A percentile compares a stretch with the other conserved stretches of the same genome.
Conservation (phyloP, 2,329 filamentous ascomycete species). For the Aureobasidium lini region DNA sequence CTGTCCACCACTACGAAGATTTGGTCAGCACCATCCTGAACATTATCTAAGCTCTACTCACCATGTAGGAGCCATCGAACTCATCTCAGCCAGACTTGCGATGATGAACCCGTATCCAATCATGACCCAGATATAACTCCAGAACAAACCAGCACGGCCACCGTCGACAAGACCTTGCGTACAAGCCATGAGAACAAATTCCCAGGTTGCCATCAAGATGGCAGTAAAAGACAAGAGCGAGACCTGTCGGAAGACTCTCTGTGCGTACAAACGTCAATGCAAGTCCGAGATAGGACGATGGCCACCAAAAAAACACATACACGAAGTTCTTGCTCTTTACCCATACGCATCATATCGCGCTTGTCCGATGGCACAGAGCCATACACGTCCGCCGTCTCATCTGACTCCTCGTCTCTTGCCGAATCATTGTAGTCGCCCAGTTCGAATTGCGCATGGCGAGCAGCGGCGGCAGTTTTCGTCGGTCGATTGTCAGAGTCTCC, state of each 20-base stretch:
- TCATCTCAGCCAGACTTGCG: conserved; percentile 26
- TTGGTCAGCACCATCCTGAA: not conserved
- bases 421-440: not conserved
- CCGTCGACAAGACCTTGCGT: conserved; percentile 21
- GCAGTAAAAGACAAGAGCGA: conserved; percentile 45
- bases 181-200: conserved; percentile 35
- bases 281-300: too few relatives aligned
- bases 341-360: conserved; percentile 41
- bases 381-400: conserved; percentile 2
- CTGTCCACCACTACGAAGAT: conserved; percentile 22
- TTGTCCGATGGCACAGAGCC: conserved; percentile 25
- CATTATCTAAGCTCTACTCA: not conserved
- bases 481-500: not conserved
- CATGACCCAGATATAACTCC: conserved; percentile 22
- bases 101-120: conserved; percentile 20
- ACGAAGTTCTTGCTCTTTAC: conserved; percentile 42
- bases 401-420: conserved; percentile 3
- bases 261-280: not conserved
- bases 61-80: conserved; percentile 26
- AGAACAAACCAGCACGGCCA: conserved; percentile 23
- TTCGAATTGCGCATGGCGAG: conserved; percentile 6
- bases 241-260: conserved; percentile 42
- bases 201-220: conserved; percentile 47
- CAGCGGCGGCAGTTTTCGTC: conserved; percentile 8
- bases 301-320: conserved; percentile 14